Conservation (phyloP, 1,284 basidiomycete species). For the Cryptococcus deneoformans region DNA sequence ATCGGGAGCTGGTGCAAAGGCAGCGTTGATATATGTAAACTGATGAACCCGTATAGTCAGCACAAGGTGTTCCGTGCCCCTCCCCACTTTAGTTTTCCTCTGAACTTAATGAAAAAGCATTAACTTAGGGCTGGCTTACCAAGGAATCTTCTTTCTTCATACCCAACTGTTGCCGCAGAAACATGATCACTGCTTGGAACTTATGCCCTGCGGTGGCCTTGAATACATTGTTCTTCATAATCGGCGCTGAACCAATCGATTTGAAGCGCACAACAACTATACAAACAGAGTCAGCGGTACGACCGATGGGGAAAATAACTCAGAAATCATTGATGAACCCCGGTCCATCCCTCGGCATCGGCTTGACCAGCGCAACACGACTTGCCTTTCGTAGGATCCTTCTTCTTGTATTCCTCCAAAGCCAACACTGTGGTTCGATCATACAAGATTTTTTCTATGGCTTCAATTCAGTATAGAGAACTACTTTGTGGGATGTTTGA, state of each 20-base stretch:
- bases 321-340: too few relatives aligned
- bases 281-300: background rate
- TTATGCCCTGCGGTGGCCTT: constrained; percentile 93
- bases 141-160: constrained; percentile 85
- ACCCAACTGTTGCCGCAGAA: constrained; percentile 83
- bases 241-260: constrained; percentile 96
- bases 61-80: too few relatives aligned
- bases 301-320: too few relatives aligned
- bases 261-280: constrained; percentile 96
- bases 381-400: constrained; percentile 19
- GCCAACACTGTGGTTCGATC: background rate
- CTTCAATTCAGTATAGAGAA: too few relatives aligned
- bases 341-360: background rate
- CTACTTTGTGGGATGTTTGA: too few relatives aligned
- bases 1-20: constrained; percentile 90
- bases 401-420: constrained; percentile 15
- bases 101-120: too few relatives aligned
- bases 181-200: constrained; percentile 94
- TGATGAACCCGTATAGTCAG: constrained; percentile 38
- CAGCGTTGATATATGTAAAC: constrained; percentile 99
- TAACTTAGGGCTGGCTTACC: constrained; percentile 52
- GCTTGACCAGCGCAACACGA: background rate
- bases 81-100: background rate
- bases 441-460: background rate
- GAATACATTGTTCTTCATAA: constrained; percentile 99